Evolutionary conservation across 2,329 filamentous ascomycete species (phyloP).

Genomic region (Penicillium sp.): DNA sequence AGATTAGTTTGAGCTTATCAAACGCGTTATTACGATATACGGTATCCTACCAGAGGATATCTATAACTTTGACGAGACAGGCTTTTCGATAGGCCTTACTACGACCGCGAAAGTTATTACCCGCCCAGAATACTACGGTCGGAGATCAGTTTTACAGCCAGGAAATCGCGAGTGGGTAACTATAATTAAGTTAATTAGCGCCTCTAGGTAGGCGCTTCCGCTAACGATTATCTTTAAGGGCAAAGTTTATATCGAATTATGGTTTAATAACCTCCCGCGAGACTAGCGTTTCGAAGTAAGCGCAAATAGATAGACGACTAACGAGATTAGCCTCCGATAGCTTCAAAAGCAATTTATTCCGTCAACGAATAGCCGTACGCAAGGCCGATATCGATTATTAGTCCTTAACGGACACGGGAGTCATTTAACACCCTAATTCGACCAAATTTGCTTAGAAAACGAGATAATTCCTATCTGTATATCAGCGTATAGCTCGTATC

Average conservation of each 20-base stretch:
- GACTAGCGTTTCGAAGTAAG: background rate
- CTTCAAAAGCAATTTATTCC: background rate
- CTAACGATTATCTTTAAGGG: background rate
- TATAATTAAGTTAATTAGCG: background rate
- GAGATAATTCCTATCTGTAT: background rate
- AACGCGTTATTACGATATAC: background rate
- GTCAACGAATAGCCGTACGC: background rate
- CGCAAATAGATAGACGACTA: background rate
- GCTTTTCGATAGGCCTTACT: background rate
- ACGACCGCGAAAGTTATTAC: background rate
- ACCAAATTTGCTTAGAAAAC: background rate
- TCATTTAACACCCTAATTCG: background rate
- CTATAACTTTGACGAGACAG: background rate
- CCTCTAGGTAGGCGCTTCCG: background rate
- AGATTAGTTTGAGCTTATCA: background rate
- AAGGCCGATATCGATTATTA: background rate
- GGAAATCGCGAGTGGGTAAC: constrained; percentile 1
- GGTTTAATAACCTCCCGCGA: background rate
- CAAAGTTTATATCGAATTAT: background rate
- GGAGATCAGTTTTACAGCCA: background rate
- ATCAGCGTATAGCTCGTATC: background rate
- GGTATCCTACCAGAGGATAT: background rate
- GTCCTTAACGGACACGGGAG: background rate
- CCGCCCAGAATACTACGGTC: background rate
- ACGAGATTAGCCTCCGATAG: background rate